Evolutionary conservation across 1,284 basidiomycete genomes (phyloP), one percentile per base, ranked within the genome.

Genomic region (Naganishia cerealis): DNA sequence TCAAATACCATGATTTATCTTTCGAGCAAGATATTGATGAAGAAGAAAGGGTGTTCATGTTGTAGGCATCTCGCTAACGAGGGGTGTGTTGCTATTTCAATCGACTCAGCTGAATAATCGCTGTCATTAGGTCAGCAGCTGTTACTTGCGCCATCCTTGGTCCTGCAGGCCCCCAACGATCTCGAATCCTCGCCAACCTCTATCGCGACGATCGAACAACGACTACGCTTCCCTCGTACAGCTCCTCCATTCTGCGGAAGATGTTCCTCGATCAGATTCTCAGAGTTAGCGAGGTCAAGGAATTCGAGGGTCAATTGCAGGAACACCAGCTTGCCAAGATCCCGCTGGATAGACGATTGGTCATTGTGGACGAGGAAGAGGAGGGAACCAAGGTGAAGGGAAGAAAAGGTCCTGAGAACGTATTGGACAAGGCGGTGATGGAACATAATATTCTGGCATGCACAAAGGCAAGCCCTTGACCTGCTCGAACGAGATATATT

Each of bases 201-300:
- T 94, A 92, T 78, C 87, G 95, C 57, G 96, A 99, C 79, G 94
- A 98, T 76, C 88, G 96, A 42, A 88, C 92, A 0, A 86, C 89
- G 15, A 89, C 92, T 33, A 66, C 72, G 9, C 75, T 82, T 0
- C 73, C 78, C 12, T 40, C 76, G 10, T 71, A 73, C 57, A 72
- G 78, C 3, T 89, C 89, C 79, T 91, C 90, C 74, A 94, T 99
- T 79, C 87, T 99, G 33, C 88, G 89, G 63, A 97, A 97, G 73
- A 97, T 98, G 90, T 94, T 97, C 80, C 87, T 96, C 72, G 94
- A 97, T 76, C 94, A 94, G 72, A 96, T 99, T 75, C 87, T 99
- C 53, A 89, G 92, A 55, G 85, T 92, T 0, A 84, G 86, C 62
- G 94, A 98, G 81, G 87, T 99, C 68, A 87, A 90, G 75, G 88